A percentile compares a stretch with the other conserved stretches of the same genome.
phyloP scores from a whole-genome alignment of 2,329 filamentous ascomycete species.

The Cercospora zeina region DNA sequence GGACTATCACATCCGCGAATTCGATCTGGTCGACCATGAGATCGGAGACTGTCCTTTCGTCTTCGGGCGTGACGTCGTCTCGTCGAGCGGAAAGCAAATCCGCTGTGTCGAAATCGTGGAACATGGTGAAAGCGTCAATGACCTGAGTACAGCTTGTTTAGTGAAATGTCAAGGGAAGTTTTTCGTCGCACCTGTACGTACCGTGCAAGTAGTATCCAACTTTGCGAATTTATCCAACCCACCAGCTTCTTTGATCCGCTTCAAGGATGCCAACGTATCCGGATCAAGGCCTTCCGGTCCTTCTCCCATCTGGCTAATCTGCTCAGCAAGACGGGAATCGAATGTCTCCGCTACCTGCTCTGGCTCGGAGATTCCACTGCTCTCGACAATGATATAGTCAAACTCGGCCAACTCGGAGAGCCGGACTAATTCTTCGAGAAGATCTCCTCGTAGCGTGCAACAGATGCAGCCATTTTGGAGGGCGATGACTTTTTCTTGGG shows the following conservation, averaged over 20 bases:
- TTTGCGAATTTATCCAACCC: constrained; percentile 66
- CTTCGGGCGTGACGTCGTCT: constrained; percentile 61
- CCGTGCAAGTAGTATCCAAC: constrained; percentile 69
- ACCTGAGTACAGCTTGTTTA: constrained; percentile 44
- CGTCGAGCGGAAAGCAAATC: constrained; percentile 67
- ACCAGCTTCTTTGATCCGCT: constrained; percentile 51
- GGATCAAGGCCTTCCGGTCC: constrained; percentile 28
- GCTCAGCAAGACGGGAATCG: constrained; percentile 54
- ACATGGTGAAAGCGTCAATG: constrained; percentile 71
- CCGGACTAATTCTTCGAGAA: constrained; percentile 67
- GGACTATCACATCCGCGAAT: constrained; percentile 70
- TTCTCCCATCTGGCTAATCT: constrained; percentile 38
- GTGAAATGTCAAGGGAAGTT: neutral
- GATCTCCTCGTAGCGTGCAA: constrained; percentile 70
- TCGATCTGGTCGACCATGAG: constrained; percentile 77
- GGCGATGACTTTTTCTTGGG: constrained; percentile 40
- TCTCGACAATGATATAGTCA: constrained; percentile 72
- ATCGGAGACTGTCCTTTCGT: constrained; percentile 72
- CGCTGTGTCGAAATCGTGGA: constrained; percentile 69
- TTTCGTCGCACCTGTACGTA: neutral
- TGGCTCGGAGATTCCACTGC: constrained; percentile 69
- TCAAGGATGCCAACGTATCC: constrained; percentile 32
- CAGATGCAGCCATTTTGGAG: constrained; percentile 65
- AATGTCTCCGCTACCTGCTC: constrained; percentile 76
- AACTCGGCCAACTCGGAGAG: constrained; percentile 63